Conservation (phyloP, 495 filamentous ascomycete genomes). For the Penicillium robsamsonii region DNA sequence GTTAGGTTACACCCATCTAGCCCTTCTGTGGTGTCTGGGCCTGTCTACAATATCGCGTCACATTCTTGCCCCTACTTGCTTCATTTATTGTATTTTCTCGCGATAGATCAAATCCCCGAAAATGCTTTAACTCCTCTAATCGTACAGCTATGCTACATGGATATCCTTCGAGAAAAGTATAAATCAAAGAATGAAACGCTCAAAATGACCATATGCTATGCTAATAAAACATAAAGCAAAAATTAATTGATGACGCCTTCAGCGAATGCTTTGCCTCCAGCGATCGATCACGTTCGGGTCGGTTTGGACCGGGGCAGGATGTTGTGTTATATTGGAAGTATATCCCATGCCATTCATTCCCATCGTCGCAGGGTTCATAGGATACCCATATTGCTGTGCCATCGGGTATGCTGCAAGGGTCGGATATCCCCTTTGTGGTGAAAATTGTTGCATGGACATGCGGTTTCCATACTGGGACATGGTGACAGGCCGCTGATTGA, state of each 20-base stretch:
- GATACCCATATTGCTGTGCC: slow-evolving; percentile 28
- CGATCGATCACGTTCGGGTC: slow-evolving; percentile 71
- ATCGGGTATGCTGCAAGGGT: slow-evolving; percentile 21
- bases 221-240: slow-evolving; percentile 1
- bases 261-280: slow-evolving; percentile 78
- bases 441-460: slow-evolving; percentile 36
- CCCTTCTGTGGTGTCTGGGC: slow-evolving; percentile 7
- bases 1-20: slow-evolving; percentile 5
- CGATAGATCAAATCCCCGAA: not conserved
- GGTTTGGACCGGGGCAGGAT: slow-evolving; percentile 56
- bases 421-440: slow-evolving; percentile 23
- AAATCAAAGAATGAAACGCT: slow-evolving; percentile 14
- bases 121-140: slow-evolving; percentile 7
- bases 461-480: slow-evolving; percentile 24
- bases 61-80: slow-evolving; percentile 8
- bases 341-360: slow-evolving; percentile 38
- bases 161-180: slow-evolving; percentile 18
- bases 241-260: slow-evolving; percentile 5
- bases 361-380: slow-evolving; percentile 31
- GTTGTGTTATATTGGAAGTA: slow-evolving; percentile 32
- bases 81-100: not conserved
- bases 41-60: slow-evolving; percentile 5
- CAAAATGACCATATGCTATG: slow-evolving; percentile 24
- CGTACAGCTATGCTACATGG: slow-evolving; percentile 29
- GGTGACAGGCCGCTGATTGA: slow-evolving; percentile 12